Conservation (phyloP, 495 filamentous ascomycete genomes). For the Penicillium mononematosum region DNA sequence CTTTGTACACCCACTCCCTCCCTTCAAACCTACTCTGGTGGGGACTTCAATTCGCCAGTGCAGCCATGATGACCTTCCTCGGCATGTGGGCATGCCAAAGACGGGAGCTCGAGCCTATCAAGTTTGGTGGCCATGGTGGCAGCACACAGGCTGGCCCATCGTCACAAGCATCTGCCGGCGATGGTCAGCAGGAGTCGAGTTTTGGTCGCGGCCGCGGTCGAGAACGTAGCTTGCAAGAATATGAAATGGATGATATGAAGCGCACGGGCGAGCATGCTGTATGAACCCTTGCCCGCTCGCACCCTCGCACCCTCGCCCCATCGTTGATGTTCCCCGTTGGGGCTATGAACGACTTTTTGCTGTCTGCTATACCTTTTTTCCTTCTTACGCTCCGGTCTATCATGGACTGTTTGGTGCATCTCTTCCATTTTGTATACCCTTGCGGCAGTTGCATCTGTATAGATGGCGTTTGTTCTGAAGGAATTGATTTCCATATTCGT, state of each 20-base stretch:
- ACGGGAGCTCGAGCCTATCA: conserved; percentile 84
- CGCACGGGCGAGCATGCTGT: conserved; percentile 41
- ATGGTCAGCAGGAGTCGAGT: conserved; percentile 29
- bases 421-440: conserved; percentile 36
- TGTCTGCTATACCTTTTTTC: conserved; percentile 5
- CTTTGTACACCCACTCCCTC: conserved; percentile 69
- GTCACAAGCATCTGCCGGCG: conserved; percentile 24
- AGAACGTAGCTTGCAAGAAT: conserved; percentile 53
- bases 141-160: conserved; percentile 23
- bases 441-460: conserved; percentile 38
- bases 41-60: conserved; percentile 69
- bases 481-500: conserved; percentile 20
- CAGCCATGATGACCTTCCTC: conserved; percentile 64
- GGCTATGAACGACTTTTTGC: conserved; percentile 11
- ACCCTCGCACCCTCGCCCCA: not conserved
- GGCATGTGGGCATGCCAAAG: conserved; percentile 91
- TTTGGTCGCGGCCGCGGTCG: conserved; percentile 40
- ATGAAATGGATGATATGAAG: conserved; percentile 77
- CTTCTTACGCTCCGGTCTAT: conserved; percentile 1
- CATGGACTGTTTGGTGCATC: conserved; percentile 1
- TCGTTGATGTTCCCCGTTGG: conserved; percentile 1
- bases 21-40: conserved; percentile 85
- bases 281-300: conserved; percentile 16
- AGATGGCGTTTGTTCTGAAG: conserved; percentile 39
- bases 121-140: conserved; percentile 65